These are phyloP conservation scores for Populus pruinosa DNA, from an alignment of 345 rosid species.

Conservation along the genomic window DNA sequence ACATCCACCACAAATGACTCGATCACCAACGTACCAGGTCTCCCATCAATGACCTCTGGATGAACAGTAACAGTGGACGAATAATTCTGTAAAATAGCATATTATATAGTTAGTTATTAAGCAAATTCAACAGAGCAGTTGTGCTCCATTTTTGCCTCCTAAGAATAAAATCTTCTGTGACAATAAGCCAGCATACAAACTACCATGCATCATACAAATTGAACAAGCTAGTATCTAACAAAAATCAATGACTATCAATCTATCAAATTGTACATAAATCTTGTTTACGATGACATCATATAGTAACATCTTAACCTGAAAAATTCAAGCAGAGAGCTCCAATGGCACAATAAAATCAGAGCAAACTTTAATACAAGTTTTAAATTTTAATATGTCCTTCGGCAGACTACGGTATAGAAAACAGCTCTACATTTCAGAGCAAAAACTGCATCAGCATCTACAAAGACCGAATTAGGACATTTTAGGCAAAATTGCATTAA, in stretches of 20 bases:
- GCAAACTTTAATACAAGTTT: background rate
- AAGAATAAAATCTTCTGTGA: background rate
- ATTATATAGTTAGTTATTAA: background rate
- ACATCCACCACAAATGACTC: slow-evolving; percentile 93
- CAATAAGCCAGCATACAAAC: background rate
- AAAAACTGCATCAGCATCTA: background rate
- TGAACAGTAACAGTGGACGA: slow-evolving; percentile 80
- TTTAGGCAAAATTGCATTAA: background rate
- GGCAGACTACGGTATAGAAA: background rate
- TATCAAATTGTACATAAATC: too few species aligned
- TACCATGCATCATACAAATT: background rate
- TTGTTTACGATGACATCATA: background rate
- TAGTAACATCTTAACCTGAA: background rate
- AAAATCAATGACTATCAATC: too few species aligned
- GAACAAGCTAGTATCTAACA: background rate
- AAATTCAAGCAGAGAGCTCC: background rate
- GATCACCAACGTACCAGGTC: slow-evolving; percentile 76
- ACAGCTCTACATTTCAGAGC: background rate
- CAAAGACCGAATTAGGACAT: background rate
- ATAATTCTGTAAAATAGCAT: slow-evolving; percentile 59
- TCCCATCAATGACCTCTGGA: slow-evolving; percentile 83
- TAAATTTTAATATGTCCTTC: background rate
- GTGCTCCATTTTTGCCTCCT: background rate
- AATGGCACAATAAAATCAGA: background rate
- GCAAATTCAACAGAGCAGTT: background rate